phyloP scores from a whole-genome alignment of 805 yeast species.

The Barnettozyma sucrosica region DNA sequence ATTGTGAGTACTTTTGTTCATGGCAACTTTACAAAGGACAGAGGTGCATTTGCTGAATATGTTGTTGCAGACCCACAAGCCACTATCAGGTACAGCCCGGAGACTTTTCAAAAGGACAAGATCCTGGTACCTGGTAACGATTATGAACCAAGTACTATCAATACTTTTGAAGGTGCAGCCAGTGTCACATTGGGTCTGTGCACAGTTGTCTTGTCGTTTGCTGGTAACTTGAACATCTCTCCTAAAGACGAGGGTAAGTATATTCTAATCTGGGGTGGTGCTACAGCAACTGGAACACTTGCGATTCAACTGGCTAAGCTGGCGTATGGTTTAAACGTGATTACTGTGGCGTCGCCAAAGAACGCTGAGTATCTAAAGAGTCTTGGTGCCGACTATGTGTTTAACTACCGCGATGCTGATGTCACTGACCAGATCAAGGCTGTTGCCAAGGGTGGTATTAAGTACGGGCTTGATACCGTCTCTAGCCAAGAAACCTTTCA shows the following conservation, averaged over 20 bases:
- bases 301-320: slow-evolving; percentile 57
- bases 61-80: slow-evolving; percentile 37
- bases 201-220: slow-evolving; percentile 41
- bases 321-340: slow-evolving; percentile 34
- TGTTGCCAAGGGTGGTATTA: slow-evolving; percentile 27
- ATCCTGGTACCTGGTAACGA: slow-evolving; percentile 24
- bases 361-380: slow-evolving; percentile 35
- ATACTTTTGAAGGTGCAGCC: slow-evolving; percentile 60
- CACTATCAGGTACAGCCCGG: slow-evolving; percentile 27
- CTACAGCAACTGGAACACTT: slow-evolving; percentile 55
- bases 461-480: slow-evolving; percentile 32
- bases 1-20: slow-evolving; percentile 48
- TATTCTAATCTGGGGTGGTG: slow-evolving; percentile 59
- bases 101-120: slow-evolving; percentile 12
- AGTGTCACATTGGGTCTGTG: slow-evolving; percentile 39
- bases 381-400: slow-evolving; percentile 45
- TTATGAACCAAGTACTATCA: slow-evolving; percentile 33
- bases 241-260: slow-evolving; percentile 30
- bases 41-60: slow-evolving; percentile 60
- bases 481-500: slow-evolving; percentile 28
- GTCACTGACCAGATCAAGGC: slow-evolving; percentile 38
- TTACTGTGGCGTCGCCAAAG: slow-evolving; percentile 47
- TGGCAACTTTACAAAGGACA: slow-evolving; percentile 42
- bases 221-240: slow-evolving; percentile 42
- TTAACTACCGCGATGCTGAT: slow-evolving; percentile 45